Conservation (phyloP, 2,329 filamentous ascomycete species). For the Myotisia sp. region DNA sequence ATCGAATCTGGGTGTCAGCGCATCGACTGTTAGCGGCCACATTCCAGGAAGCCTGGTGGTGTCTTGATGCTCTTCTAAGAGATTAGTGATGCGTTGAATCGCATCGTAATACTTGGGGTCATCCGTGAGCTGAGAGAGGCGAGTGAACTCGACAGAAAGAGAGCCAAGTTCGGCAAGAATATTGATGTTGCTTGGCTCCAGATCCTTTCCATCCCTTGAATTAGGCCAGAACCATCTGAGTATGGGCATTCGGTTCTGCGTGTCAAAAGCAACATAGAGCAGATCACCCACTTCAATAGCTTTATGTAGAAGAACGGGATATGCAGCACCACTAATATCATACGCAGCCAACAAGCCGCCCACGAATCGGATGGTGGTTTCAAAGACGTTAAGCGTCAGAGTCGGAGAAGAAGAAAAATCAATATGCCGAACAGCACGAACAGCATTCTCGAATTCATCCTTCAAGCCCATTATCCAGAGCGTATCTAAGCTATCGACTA, state of each 20-base stretch:
- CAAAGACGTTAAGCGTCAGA: slow-evolving; percentile 32
- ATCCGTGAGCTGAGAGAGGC: slow-evolving; percentile 26
- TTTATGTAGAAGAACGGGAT: slow-evolving; percentile 36
- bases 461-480: slow-evolving; percentile 48
- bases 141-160: slow-evolving; percentile 29
- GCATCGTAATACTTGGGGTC: slow-evolving; percentile 28
- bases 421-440: slow-evolving; percentile 37
- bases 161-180: slow-evolving; percentile 27
- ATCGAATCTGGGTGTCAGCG: slow-evolving; percentile 15
- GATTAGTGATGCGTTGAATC: slow-evolving; percentile 22
- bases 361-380: slow-evolving; percentile 40
- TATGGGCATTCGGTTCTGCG: slow-evolving; percentile 17
- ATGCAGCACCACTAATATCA: slow-evolving; percentile 32
- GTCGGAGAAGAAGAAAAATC: slow-evolving; percentile 36
- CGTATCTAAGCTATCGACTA: slow-evolving; percentile 48
- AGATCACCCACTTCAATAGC: slow-evolving; percentile 41
- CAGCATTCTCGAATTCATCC: slow-evolving; percentile 43
- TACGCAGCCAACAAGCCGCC: slow-evolving; percentile 41
- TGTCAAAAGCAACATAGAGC: slow-evolving; percentile 34
- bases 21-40: slow-evolving; percentile 26
- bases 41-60: slow-evolving; percentile 26
- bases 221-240: slow-evolving; percentile 15
- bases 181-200: slow-evolving; percentile 16
- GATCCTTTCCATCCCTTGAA: slow-evolving; percentile 14
- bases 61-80: slow-evolving; percentile 22